Conservation (phyloP, 2,329 filamentous ascomycete genomes). For the Penicillium sp. region DNA sequence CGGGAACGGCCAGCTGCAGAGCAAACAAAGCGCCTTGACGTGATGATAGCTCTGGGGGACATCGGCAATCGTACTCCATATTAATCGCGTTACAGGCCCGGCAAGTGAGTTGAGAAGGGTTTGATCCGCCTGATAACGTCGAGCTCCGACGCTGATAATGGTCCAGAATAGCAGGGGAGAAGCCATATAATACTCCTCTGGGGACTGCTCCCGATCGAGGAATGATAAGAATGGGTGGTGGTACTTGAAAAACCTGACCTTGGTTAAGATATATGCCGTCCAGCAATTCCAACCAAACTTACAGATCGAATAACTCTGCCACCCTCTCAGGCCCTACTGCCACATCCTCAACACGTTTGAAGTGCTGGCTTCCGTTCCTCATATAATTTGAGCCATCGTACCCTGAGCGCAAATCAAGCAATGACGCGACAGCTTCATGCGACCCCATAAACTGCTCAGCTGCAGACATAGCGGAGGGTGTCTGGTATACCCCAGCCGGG, state of each 20-base stretch:
- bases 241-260: conserved; percentile 63
- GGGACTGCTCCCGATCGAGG: conserved; percentile 58
- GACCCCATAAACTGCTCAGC: conserved; percentile 52
- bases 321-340: conserved; percentile 49
- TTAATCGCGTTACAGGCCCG: conserved; percentile 60
- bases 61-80: conserved; percentile 66
- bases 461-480: conserved; percentile 41
- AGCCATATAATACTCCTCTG: conserved; percentile 62
- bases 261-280: conserved; percentile 27
- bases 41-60: conserved; percentile 68
- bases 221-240: conserved; percentile 70
- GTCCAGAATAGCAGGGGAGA: conserved; percentile 73
- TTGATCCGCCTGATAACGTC: conserved; percentile 61
- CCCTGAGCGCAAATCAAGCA: conserved; percentile 55
- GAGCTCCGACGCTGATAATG: conserved; percentile 65
- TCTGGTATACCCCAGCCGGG: conserved; percentile 39
- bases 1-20: conserved; percentile 70
- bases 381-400: conserved; percentile 48
- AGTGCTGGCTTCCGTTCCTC: conserved; percentile 55
- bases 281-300: conserved; percentile 23
- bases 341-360: conserved; percentile 60
- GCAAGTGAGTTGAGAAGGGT: conserved; percentile 58
- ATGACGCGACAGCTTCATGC: conserved; percentile 56
- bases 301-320: conserved; percentile 52
- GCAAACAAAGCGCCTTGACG: conserved; percentile 66